Percentiles rank a stretch among this genome's conserved stretches.
Conservation (phyloP, 2,329 filamentous ascomycete species). For the Zalaria obscura region DNA sequence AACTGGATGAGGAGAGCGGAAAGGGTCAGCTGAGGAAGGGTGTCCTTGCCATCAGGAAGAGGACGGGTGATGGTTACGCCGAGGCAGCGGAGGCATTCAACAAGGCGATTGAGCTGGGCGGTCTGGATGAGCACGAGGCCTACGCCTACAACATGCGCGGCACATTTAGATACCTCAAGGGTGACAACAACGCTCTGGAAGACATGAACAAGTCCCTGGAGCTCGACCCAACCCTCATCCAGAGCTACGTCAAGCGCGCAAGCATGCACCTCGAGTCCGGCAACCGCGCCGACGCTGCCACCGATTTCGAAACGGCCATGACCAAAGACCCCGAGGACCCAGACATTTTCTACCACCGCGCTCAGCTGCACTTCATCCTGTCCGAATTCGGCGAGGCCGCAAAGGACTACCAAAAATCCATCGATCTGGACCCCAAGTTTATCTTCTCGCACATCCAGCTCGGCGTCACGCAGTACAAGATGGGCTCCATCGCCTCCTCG, state of each 20-base stretch:
- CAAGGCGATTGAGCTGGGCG: constrained; percentile 69
- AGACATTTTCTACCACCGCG: constrained; percentile 98
- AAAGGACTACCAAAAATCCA: constrained; percentile 98
- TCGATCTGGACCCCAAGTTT: constrained; percentile 87
- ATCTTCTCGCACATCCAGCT: constrained; percentile 99
- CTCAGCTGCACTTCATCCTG: constrained; percentile 96
- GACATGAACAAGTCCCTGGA: constrained; percentile 91
- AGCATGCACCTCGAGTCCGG: constrained; percentile 95
- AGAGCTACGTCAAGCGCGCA: constrained; percentile 97
- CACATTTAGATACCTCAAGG: constrained; percentile 85
- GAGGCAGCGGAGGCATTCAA: constrained; percentile 78
- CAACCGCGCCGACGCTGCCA: constrained; percentile 70
- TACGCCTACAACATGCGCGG: constrained; percentile 93
- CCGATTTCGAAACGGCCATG: constrained; percentile 77
- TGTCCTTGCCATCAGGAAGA: constrained; percentile 64
- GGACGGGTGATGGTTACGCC: constrained; percentile 82
- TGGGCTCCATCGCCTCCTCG: constrained; percentile 92
- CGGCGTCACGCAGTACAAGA: constrained; percentile 98
- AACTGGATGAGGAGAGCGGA: constrained; percentile 63
- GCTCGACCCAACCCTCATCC: constrained; percentile 72
- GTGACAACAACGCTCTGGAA: constrained; percentile 65
- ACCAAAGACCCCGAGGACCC: constrained; percentile 77
- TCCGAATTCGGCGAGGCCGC: constrained; percentile 84
- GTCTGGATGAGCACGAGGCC: constrained; percentile 70
- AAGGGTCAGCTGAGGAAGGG: constrained; percentile 78